Conservation (phyloP, 2,329 filamentous ascomycete species). For the Aspergillus ochraceoroseus region DNA sequence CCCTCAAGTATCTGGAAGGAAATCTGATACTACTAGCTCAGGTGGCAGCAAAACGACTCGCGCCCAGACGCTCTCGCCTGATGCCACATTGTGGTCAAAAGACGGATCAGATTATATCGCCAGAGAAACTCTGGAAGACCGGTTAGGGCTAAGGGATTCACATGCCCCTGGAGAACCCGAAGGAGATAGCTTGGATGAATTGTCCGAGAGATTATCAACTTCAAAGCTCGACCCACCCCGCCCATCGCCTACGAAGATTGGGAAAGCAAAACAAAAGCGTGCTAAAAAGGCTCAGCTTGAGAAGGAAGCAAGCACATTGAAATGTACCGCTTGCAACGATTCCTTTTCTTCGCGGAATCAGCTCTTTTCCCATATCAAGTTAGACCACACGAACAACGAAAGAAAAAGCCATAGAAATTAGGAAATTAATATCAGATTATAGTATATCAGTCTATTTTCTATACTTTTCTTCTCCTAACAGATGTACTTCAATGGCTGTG, state of each 20-base stretch:
- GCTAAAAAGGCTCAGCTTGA: conserved; percentile 45
- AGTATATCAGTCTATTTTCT: no score
- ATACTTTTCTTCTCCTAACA: no score
- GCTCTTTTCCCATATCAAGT: conserved; percentile 67
- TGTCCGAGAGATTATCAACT: conserved; percentile 20
- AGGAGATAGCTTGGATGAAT: conserved; percentile 11
- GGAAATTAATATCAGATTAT: no score
- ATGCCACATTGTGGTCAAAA: no score
- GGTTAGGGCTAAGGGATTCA: conserved; percentile 29
- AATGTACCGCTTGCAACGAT: conserved; percentile 73
- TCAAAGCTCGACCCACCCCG: conserved; percentile 20
- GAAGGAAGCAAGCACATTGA: conserved; percentile 34
- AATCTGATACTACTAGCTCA: no score
- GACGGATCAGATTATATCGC: conserved; percentile 17
- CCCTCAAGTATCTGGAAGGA: no score
- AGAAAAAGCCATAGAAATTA: conserved; percentile 19
- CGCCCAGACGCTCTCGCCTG: no score
- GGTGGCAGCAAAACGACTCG: no score
- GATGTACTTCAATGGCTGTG: no score
- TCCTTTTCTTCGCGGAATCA: conserved; percentile 69
- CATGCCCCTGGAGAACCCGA: conserved; percentile 8
- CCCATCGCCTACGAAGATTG: conserved; percentile 33
- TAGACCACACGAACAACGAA: conserved; percentile 62
- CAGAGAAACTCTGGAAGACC: conserved; percentile 39
- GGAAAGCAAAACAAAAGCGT: conserved; percentile 52